Percentiles rank a stretch among this genome's conserved stretches.
These are phyloP conservation scores for Buddleja alternifolia DNA, from an alignment of 257 asterid genomes.

Conservation along the genomic window DNA sequence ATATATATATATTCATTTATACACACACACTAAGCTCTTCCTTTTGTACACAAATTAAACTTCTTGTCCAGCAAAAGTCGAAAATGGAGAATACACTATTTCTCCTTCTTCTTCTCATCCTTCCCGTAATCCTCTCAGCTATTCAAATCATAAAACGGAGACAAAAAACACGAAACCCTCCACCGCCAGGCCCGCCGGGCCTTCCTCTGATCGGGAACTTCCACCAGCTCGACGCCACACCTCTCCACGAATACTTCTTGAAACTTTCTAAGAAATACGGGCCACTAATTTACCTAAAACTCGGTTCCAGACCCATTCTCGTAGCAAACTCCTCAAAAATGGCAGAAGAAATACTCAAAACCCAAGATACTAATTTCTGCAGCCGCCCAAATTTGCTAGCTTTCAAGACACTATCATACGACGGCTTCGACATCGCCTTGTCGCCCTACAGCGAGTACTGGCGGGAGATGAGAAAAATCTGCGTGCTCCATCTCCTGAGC, in stretches of 20 bases:
- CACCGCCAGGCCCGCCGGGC: slow-evolving; percentile 30
- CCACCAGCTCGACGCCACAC: slow-evolving; percentile 22
- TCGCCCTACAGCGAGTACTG: slow-evolving; percentile 34
- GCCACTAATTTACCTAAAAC: slow-evolving; percentile 29
- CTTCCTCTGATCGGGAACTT: slow-evolving; percentile 34
- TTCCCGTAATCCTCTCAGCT: background rate
- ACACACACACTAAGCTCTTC: no score
- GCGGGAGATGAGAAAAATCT: slow-evolving; percentile 30
- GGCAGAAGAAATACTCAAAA: slow-evolving; percentile 35
- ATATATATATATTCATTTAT: no score
- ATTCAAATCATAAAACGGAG: background rate
- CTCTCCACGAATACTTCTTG: slow-evolving; percentile 22
- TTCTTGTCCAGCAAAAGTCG: background rate
- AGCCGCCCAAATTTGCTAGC: slow-evolving; percentile 18
- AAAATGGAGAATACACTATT: background rate
- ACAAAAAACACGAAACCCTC: background rate
- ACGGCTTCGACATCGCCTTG: slow-evolving; percentile 28
- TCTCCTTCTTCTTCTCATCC: background rate
- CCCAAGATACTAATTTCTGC: slow-evolving; percentile 29
- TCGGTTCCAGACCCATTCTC: slow-evolving; percentile 29
- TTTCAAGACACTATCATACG: slow-evolving; percentile 25
- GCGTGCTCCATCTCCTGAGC: slow-evolving; percentile 33
- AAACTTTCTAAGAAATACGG: slow-evolving; percentile 39
- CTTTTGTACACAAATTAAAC: no score
- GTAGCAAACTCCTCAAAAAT: slow-evolving; percentile 32